These are phyloP conservation scores for Pharus latifolius DNA, from an alignment of 176 grass and related monocot genomes.

Conservation along the genomic window DNA sequence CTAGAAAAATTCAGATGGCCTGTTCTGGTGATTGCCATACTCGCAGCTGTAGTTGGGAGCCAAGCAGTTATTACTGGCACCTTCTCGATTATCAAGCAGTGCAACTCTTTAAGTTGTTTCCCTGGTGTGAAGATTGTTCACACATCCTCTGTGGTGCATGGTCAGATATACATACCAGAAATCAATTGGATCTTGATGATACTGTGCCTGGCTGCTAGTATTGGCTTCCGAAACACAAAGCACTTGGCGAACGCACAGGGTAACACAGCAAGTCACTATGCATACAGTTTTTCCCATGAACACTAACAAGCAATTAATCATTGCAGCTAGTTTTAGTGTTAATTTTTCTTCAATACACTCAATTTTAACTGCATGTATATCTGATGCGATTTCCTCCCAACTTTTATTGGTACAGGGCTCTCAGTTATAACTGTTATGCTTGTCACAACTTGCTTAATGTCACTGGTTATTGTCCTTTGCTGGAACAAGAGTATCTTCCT, in stretches of 20 bases:
- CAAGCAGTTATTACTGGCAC: slow-evolving; percentile 97
- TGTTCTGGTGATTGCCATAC: slow-evolving; percentile 86
- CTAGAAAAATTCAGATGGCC: slow-evolving; percentile 95
- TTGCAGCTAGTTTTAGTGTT: background rate
- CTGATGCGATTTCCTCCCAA: background rate
- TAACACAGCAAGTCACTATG: slow-evolving; percentile 13
- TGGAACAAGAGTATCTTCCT: slow-evolving; percentile 81
- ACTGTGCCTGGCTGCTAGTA: slow-evolving; percentile 76
- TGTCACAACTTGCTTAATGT: slow-evolving; percentile 96
- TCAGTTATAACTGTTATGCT: slow-evolving; percentile 97
- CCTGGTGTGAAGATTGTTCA: slow-evolving; percentile 92
- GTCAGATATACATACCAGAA: slow-evolving; percentile 98
- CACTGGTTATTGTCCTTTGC: slow-evolving; percentile 79
- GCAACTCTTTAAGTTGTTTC: slow-evolving; percentile 79
- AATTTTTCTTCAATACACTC: background rate
- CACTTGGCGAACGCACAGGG: slow-evolving; percentile 82
- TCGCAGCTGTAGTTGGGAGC: slow-evolving; percentile 83
- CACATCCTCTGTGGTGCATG: slow-evolving; percentile 78
- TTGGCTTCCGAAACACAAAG: slow-evolving; percentile 91
- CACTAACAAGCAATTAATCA: background rate
- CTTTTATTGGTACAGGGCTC: slow-evolving; percentile 49
- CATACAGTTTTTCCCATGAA: background rate
- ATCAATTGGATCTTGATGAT: slow-evolving; percentile 96
- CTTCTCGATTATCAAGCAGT: slow-evolving; percentile 98
- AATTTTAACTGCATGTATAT: background rate